Base-by-base conservation (phyloP, 2,329 filamentous ascomycete genomes). In the Fusarium pseudograminearum region DNA sequence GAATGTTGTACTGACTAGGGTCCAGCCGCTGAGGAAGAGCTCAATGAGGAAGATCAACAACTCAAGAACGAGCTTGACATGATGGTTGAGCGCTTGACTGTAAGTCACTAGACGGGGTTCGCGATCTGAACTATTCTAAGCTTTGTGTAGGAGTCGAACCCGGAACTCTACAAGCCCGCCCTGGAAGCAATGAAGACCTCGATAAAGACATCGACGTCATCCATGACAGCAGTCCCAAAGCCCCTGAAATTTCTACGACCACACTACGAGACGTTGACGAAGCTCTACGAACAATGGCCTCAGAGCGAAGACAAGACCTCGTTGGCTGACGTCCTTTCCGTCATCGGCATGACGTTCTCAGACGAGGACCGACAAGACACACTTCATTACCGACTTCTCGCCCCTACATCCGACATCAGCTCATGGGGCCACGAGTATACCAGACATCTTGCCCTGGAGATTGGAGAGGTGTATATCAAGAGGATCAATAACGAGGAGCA, bases 341-440 rank as follows among this genome's bases (percentile, higher is more conserved):
- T 99, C 50, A 92, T 99, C 73, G 96, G 95, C 67, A 99, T 99
- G 96, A 99, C 96, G 57, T 98, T 95, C 79, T 97, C 95, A 50
- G 95, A 98, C 77, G 96, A 98, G 81, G 93, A 97, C 76, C 90
- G 93, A 80, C 89, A 97, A 81, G 96, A 99, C 80, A 98, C 96
- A 51, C 88, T 99, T 76, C 98, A 97, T 83, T 99, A 96, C 84
- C 90, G 96, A 71, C 87, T 99, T 53, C 87, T 98, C 65, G 91
- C 95, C 36, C 94, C 94, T 31, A 93, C 94, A 40, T 90, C 94
- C 79, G 96, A 99, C 80, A 93, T 99, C 76, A 92, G 91, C 60
- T 97, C 95, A 8, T 99, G 96, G 96, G 96, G 96, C 62, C 97
- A 99, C 80, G 96, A 99, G 85, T 99, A 99, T 80, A 94, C 97